Conservation (phyloP, 306 rosid genomes). For the Fagus sylvatica region DNA sequence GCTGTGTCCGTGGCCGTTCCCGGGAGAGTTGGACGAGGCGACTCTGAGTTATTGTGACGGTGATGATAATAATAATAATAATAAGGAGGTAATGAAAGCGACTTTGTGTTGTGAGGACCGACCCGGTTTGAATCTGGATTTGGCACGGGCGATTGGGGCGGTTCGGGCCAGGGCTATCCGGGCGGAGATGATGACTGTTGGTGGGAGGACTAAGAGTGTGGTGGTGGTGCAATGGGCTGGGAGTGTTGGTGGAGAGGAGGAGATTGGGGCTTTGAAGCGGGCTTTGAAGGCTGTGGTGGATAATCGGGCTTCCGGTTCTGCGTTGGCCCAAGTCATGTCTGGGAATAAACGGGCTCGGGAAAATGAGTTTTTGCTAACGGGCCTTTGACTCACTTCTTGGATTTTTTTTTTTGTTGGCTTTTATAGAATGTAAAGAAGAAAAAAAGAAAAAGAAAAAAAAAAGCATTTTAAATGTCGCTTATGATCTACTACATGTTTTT, state of each 20-base stretch:
- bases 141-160: constrained; percentile 54
- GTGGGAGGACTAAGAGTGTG: constrained; percentile 70
- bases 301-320: constrained; percentile 52
- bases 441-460: not conserved
- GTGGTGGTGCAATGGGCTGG: constrained; percentile 58
- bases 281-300: constrained; percentile 79
- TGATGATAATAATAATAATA: too few species aligned
- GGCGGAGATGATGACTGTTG: constrained; percentile 84
- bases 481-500: too few species aligned
- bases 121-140: constrained; percentile 64
- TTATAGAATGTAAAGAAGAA: not conserved
- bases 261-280: constrained; percentile 53
- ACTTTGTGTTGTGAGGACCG: constrained; percentile 85
- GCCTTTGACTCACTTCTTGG: constrained; percentile 6
- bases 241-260: constrained; percentile 34
- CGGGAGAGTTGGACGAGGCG: constrained; percentile 66
- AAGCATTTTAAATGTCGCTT: not conserved
- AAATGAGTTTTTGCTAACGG: not conserved
- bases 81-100: constrained; percentile 45
- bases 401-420: not conserved
- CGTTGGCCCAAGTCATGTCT: constrained; percentile 29
- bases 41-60: constrained; percentile 52
- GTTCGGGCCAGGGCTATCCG: constrained; percentile 54
- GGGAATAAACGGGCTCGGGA: constrained; percentile 62
- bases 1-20: constrained; percentile 44